A percentile compares a stretch with the other conserved stretches of the same genome.
Conservation (phyloP, 2,329 filamentous ascomycete genomes). For the Dactylellina cionopaga region DNA sequence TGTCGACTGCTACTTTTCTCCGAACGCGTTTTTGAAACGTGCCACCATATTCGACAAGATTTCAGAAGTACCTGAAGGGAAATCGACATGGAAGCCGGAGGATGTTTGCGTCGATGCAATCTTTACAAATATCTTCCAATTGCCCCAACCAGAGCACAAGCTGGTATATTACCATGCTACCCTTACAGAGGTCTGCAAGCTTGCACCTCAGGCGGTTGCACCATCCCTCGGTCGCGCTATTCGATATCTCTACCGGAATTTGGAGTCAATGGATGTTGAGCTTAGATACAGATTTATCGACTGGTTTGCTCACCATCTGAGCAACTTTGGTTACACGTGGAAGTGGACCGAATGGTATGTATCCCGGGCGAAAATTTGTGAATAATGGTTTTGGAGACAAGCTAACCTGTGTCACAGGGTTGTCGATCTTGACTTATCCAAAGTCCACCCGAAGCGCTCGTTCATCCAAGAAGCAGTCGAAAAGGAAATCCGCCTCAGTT, state of each 20-base stretch:
- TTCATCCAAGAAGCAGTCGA: conserved; percentile 92
- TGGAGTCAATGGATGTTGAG: conserved; percentile 85
- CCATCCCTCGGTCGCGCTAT: conserved; percentile 93
- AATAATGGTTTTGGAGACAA: neutral
- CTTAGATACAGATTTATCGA: conserved; percentile 87
- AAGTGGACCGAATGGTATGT: conserved; percentile 95
- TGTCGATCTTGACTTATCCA: conserved; percentile 80
- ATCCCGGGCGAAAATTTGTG: neutral
- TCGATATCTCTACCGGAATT: conserved; percentile 84
- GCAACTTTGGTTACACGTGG: conserved; percentile 99
- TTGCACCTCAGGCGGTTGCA: conserved; percentile 94
- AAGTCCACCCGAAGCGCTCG: conserved; percentile 86
- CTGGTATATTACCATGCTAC: conserved; percentile 96
- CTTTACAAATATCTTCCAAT: conserved; percentile 90
- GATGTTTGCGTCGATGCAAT: conserved; percentile 97
- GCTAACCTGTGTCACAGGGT: conserved; percentile 65
- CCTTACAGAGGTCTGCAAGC: conserved; percentile 93
- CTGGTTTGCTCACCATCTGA: conserved; percentile 97
- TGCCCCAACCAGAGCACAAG: conserved; percentile 89
- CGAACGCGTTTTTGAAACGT: conserved; percentile 89
- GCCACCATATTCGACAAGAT: conserved; percentile 92
- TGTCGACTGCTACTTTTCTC: conserved; percentile 91
- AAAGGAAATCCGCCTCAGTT: conserved; percentile 95
- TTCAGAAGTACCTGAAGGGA: conserved; percentile 70
- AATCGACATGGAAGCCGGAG: conserved; percentile 93